These are phyloP conservation scores for Backusella tarrabulga DNA, from an alignment of 192 early-diverging fungal species.

Conservation along the genomic window DNA sequence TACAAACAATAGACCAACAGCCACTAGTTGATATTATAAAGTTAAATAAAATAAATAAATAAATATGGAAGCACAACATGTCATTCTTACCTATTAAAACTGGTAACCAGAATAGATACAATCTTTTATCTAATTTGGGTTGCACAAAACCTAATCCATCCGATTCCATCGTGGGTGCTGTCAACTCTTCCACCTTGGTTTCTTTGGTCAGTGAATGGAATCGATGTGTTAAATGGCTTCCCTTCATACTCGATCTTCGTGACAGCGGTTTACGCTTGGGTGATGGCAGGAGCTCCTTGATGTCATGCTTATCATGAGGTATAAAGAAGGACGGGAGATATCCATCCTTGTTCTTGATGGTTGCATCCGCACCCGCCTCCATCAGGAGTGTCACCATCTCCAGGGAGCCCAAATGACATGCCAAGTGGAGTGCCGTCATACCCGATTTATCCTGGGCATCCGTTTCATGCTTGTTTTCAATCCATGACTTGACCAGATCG, in stretches of 20 bases:
- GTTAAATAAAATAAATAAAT: background rate
- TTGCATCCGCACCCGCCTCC: conserved; percentile 34
- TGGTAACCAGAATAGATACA: conserved; percentile 62
- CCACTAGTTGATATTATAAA: background rate
- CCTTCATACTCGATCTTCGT: conserved; percentile 18
- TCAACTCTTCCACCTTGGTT: conserved; percentile 7
- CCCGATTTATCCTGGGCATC: conserved; percentile 61
- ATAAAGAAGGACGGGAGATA: background rate
- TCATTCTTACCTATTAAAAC: conserved; percentile 34
- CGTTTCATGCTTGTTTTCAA: conserved; percentile 15
- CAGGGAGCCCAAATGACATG: conserved; percentile 48
- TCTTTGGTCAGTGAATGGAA: conserved; percentile 11
- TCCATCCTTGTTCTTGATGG: background rate
- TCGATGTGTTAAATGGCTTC: conserved; percentile 4
- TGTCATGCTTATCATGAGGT: background rate
- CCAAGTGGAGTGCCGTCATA: conserved; percentile 72
- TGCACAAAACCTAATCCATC: conserved; percentile 23
- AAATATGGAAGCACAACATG: background rate
- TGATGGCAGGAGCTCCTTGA: background rate
- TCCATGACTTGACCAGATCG: conserved; percentile 43
- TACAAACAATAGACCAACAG: background rate
- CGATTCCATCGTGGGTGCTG: conserved; percentile 25
- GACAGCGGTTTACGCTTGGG: background rate
- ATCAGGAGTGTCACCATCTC: conserved; percentile 56
- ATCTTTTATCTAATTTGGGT: conserved; percentile 49